Base-by-base conservation (phyloP, 73 alveolate species). In the Paramecium primaurelia region DNA sequence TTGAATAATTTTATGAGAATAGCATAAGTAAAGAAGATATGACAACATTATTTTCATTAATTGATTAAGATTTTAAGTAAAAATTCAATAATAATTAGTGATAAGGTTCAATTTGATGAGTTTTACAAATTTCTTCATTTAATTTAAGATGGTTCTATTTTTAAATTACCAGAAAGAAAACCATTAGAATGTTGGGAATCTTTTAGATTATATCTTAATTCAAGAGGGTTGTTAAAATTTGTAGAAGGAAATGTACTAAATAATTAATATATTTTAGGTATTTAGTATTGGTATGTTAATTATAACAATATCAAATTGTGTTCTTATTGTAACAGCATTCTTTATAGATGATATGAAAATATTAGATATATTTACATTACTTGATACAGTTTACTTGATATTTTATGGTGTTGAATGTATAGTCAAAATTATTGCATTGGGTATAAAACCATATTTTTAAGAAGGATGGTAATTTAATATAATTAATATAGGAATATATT, bases 21-120 rank as follows among this genome's bases (percentile, higher is more conserved):
- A 40, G 3, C 8, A 32, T 80, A 18, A 20, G 25, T 22, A 34
- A 75, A 20, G 37, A 12, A 14, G 64, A 38, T 16, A 16, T 38
- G 38, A 3, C 36, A 6, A 38, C 38, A 1, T 38, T 75, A 12
- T 75, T 75, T 75, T 75, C 59, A 3, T 5, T 38, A 20, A 80
- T 80, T 45, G 91, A 80, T 49, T 32, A 40, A 20, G 91, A 80
- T 80, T 80, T 80, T 58, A 80, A 80, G 91, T 80, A 80, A 32
- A 80, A 36, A 30, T 36, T 38, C 14, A 20, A 73, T 73, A 37
- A 73, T 16, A 73, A 20, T 12, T 20, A 80, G 91, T 80, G 91
- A 80, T 80, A 80, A 80, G 73, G 58, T 80, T 47, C 30, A 80
- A 49, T 80, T 80, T 47, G 91, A 80, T 47, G 91, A 80, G 34